phyloP scores from a whole-genome alignment of 169 alveolate genomes.

The Cryptosporidium baileyi region DNA sequence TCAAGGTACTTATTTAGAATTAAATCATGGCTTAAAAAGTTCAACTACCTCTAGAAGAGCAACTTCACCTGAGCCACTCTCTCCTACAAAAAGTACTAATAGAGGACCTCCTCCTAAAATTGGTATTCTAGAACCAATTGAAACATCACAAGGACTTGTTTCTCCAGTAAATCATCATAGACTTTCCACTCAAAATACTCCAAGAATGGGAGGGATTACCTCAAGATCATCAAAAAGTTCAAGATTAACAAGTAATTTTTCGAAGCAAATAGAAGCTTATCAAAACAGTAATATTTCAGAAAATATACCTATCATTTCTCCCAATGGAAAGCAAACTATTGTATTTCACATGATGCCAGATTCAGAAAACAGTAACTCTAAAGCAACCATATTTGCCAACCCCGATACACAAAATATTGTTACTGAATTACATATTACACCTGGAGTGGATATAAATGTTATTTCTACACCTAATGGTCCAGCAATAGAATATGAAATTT shows the following conservation, averaged over 20 bases:
- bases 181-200: background rate
- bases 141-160: slow-evolving; percentile 51
- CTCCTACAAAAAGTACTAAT: slow-evolving; percentile 38
- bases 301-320: slow-evolving; percentile 28
- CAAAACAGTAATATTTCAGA: background rate
- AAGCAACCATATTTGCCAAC: slow-evolving; percentile 58
- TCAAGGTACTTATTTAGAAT: slow-evolving; percentile 8
- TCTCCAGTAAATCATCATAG: slow-evolving; percentile 37
- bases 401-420: slow-evolving; percentile 67
- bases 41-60: slow-evolving; percentile 26
- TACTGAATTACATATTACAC: slow-evolving; percentile 49
- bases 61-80: slow-evolving; percentile 40
- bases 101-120: slow-evolving; percentile 64
- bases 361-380: slow-evolving; percentile 9
- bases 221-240: background rate
- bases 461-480: slow-evolving; percentile 69
- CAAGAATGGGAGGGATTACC: slow-evolving; percentile 38
- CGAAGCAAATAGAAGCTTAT: background rate
- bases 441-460: slow-evolving; percentile 66
- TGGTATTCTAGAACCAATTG: slow-evolving; percentile 51
- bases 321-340: slow-evolving; percentile 54
- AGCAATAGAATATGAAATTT: slow-evolving; percentile 61
- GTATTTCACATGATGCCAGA: slow-evolving; percentile 69
- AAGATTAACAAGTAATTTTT: background rate
- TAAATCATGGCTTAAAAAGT: background rate